Base-by-base conservation (phyloP, 23 red algal genomes). In the Gracilaria caudata region DNA sequence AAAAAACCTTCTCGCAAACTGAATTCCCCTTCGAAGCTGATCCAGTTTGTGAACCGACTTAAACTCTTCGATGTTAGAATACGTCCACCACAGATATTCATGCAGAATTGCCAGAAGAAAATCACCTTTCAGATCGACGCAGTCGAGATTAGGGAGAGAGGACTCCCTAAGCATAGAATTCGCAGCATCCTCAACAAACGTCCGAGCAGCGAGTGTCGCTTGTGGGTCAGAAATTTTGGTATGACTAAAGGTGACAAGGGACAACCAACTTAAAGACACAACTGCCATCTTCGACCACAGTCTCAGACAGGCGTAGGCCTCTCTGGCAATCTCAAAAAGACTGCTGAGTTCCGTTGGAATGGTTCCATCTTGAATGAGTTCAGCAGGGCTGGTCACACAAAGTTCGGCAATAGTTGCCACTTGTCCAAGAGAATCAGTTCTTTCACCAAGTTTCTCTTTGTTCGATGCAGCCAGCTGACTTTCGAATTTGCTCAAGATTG, bases 271-370 rank as follows among this genome's bases (percentile, higher is more conserved):
- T 40, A 78, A n/a, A 37, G 74, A 89, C 19, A 56, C 32, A 2
- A 45, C 7, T 24, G 72, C 68, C 29, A 64, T 46, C 38, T 37
- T 71, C 19, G 64, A 72, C 82, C 82, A 86, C 41, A 60, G 38
- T 56, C 66, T 53, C 61, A 86, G 24, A 46, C 47, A 73, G 0
- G 66, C 63, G 16, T 55, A 75, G 61, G 60, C 41, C 28, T 68
- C 65, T 55, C 82, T 68, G 21, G 65, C 82, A 30, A 86, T 73
- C 12, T 86, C 64, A 21, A 86, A 73, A 73, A 86, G 49, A 49
- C 70, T 75, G 40, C 21, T 30, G 0, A 75, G 19, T 29, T 75
- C 70, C 12, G 19, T 75, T 30, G 70, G 43, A 2, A 49, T n/a
- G 10, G 29, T 7, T 25, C 10, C 33, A 38, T 47, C 19, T 36